Evolutionary conservation across 2,329 filamentous ascomycete genomes (phyloP), one percentile per base, ranked within the genome.

Genomic region (Talaromyces amestolkiae): DNA sequence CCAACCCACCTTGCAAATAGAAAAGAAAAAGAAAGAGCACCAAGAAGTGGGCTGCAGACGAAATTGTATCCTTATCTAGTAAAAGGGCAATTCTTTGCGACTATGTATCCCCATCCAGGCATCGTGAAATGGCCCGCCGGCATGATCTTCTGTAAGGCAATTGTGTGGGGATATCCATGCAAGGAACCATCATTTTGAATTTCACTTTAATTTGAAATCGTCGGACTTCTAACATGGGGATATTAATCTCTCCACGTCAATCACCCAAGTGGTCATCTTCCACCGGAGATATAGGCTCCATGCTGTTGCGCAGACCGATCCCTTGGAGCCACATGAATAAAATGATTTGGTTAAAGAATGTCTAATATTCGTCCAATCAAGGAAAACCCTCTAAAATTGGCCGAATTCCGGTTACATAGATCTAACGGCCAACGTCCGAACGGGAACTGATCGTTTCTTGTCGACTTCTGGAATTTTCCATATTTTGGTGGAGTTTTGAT

Each of bases 381-480:
- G 6, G 3, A 37, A 37, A 33, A 24, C 13, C 33, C 37, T 39
- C 19, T 39, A 15, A 17, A 15, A 37, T 37, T 33, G n/a, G 33
- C 33, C 22, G 27, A 33, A 47, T 45, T 33, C 47, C 17, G 60
- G 60, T 54, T 62, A 54, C 60, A 62, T 54, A 62, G 60, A 62
- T 54, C 60, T 62, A 62, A 62, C 60, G 60, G 60, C 24, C 47
- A 43, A 19, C 13, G 27, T 24, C 35, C 35, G 60, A 24, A 43
- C 47, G 47, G 33, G 22, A 54, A 41, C 19, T 51, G 45, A 51
- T 61, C 10, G 19, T 49, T 41, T 45, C 19, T 35, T 37, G 35
- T 9, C 24, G 47, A 43, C 19, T 62, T 62, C 60, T 54, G 60
- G 60, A 62, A 62, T 19, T 62, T 62, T 62, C 60, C 33, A 43